Evolutionary conservation across 768 basidiomycete genomes (phyloP), one percentile per base, ranked within the genome.

Genomic region (Lentinula aciculospora): DNA sequence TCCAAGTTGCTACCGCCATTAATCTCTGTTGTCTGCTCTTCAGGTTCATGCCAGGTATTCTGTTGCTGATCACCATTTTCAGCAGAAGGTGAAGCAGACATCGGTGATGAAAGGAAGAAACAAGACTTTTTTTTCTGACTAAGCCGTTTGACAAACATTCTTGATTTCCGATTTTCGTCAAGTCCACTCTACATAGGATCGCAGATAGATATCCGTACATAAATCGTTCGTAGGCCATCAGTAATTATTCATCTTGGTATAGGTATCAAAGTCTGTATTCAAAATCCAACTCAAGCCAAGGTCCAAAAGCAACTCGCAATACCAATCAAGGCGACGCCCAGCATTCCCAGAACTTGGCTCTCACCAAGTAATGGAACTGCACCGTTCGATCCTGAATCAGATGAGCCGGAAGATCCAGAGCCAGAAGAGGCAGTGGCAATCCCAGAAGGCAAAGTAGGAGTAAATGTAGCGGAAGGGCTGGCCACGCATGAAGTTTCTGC

Each of bases 401-500:
- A 48, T 1, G 74, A 67, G 44, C 66, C 62, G 10, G 61, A 60
- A 23, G 61, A 56, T 13, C 70, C 65, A 37, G 65, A 53, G n/a
- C 62, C 67, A 29, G 61, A 69, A 46, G 75, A 50, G 25, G 23
- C 23, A 17, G 51, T 39, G 0, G 51, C 19, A 17, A 53, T 37
- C 9, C 58, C 66, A 21, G 72, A 71, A 1, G 81, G 71, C 51
- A 53, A 36, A 27, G 77, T 77, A 3, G 89, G 89, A 8, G 82
- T 80, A 68, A 84, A 85, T 6, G 84, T 85, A 13, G 86, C 79
- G 13, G 73, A 69, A 15, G 86, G 81, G 66, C 77, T 84, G 19
- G 88, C 68, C 56, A 91, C 70, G 66, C 90, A 93, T 13, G 88
- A 85, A 55, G 74, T 80, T 23, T 80, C 86, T 39, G 81, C 86